Evolutionary conservation across 169 alveolate genomes (phyloP), one percentile per base, ranked within the genome.

Genomic region (Eimeria tenella): DNA sequence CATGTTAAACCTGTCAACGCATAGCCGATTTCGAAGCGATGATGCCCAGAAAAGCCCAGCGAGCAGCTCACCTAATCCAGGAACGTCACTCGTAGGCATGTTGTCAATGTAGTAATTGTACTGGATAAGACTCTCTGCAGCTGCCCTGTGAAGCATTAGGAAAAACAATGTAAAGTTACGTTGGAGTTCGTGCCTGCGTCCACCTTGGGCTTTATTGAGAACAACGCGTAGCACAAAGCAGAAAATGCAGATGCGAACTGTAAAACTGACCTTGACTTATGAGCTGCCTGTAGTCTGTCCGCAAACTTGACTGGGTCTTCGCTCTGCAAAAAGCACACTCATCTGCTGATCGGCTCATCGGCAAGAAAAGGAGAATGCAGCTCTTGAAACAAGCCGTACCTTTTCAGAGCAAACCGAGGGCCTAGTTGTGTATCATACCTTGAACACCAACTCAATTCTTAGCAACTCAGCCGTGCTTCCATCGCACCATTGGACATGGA

Each of bases 41-140:
- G 75, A 4, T 13, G 63, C 60, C 5, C 25, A 49, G 55, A 56
- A 62, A 52, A 42, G 49, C 52, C 60, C 15, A 2, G 50, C 25
- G 17, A 62, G 15, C n/a, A 17, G 60, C 95, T 65, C 19, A 84
- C 95, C 98, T 84, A 98, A 94, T 90, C 97, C 98, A 42, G 97
- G 97, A 68, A 98, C 94, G 94, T 98, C 98, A 65, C 97, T 95
- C 58, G 97, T 96, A 49, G 99, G 98, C 99, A 98, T 98, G 60
- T 97, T 95, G 96, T 97, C 99, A 49, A 98, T 96, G 89, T 96
- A 97, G 86, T 95, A 98, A 95, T 98, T 98, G 95, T 98, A 98
- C 96, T 98, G 93, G 23, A 98, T 98, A 60, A 97, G 94, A 86
- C 98, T 95, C 93, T 98, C 99, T 42, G 99, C 99, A 92, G 95